phyloP scores from a whole-genome alignment of 2,329 filamentous ascomycete species.

The Clonostachys rhizophaga region DNA sequence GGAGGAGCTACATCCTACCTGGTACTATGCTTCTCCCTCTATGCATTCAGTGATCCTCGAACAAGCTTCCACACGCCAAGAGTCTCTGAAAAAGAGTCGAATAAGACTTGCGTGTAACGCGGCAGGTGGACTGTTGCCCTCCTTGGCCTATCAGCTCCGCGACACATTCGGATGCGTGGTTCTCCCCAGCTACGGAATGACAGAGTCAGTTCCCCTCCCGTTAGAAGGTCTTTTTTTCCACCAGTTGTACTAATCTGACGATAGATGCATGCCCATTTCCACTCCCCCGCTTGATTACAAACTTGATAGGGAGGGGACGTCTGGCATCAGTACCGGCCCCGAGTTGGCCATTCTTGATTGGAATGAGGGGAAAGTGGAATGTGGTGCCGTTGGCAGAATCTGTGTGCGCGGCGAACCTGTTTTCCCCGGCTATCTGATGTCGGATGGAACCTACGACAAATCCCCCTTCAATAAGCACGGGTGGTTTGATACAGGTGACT shows the following conservation, averaged over 20 bases:
- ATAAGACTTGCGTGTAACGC: conserved; percentile 52
- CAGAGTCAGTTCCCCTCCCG: conserved; percentile 29
- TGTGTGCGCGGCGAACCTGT: conserved; percentile 45
- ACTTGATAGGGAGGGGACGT: conserved; percentile 47
- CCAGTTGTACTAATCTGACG: not conserved
- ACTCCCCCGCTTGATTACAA: conserved; percentile 47
- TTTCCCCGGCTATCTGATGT: conserved; percentile 42
- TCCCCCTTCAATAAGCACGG: conserved; percentile 39
- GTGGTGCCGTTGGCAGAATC: conserved; percentile 37
- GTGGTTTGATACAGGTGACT: conserved; percentile 51
- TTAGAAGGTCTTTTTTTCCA: too few relatives aligned
- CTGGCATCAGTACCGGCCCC: conserved; percentile 44
- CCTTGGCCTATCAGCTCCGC: conserved; percentile 39
- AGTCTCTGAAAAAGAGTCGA: conserved; percentile 31
- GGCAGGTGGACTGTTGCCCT: conserved; percentile 46
- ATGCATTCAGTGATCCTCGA: conserved; percentile 51
- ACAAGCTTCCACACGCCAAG: conserved; percentile 30
- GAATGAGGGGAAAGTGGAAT: conserved; percentile 18
- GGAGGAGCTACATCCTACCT: conserved; percentile 40
- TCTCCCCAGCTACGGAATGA: conserved; percentile 55
- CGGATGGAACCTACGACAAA: conserved; percentile 34
- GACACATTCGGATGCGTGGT: conserved; percentile 46
- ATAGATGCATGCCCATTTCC: conserved; percentile 51
- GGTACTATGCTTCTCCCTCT: conserved; percentile 54
- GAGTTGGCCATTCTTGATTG: conserved; percentile 44